A percentile compares a stretch with the other conserved stretches of the same genome.
Conservation (phyloP, 805 yeast species). For the Millerozyma miso region DNA sequence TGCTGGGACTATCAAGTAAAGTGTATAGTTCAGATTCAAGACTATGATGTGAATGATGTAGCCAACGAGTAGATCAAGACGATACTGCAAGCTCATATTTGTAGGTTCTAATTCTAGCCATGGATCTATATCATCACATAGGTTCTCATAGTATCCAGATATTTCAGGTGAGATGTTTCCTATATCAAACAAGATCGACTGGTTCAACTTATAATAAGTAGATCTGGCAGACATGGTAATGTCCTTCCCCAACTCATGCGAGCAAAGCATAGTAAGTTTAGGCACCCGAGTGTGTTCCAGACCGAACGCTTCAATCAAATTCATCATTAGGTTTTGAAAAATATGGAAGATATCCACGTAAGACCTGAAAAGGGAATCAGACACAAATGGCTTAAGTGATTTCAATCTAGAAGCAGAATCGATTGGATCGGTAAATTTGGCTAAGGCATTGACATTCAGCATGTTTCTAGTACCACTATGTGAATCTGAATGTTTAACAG, state of each 20-base stretch:
- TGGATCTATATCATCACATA: slow-evolving; percentile 31
- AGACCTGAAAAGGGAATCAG: slow-evolving; percentile 22
- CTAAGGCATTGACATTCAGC: neutral
- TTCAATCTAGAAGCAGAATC: slow-evolving; percentile 20
- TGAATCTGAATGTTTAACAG: neutral
- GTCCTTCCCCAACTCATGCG: slow-evolving; percentile 26
- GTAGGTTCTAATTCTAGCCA: slow-evolving; percentile 35
- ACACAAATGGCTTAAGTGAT: slow-evolving; percentile 20
- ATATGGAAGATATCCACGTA: slow-evolving; percentile 30
- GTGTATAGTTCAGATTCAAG: slow-evolving; percentile 28
- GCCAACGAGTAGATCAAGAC: slow-evolving; percentile 26
- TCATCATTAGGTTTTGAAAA: slow-evolving; percentile 22
- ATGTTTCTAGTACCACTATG: neutral
- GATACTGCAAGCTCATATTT: slow-evolving; percentile 15
- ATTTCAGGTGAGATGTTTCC: slow-evolving; percentile 22
- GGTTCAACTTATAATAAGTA: slow-evolving; percentile 29
- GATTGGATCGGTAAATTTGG: slow-evolving; percentile 11
- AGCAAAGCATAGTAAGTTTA: slow-evolving; percentile 19
- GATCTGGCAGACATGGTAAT: slow-evolving; percentile 32
- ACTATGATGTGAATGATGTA: slow-evolving; percentile 31
- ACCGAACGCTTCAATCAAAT: slow-evolving; percentile 6
- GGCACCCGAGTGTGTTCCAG: neutral
- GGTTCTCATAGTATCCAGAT: slow-evolving; percentile 16
- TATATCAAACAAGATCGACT: slow-evolving; percentile 22
- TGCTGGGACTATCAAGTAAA: slow-evolving; percentile 31